Evolutionary conservation across 2,329 filamentous ascomycete genomes (phyloP), one percentile per base, ranked within the genome.

Genomic region (Sphaceloma murrayae): DNA sequence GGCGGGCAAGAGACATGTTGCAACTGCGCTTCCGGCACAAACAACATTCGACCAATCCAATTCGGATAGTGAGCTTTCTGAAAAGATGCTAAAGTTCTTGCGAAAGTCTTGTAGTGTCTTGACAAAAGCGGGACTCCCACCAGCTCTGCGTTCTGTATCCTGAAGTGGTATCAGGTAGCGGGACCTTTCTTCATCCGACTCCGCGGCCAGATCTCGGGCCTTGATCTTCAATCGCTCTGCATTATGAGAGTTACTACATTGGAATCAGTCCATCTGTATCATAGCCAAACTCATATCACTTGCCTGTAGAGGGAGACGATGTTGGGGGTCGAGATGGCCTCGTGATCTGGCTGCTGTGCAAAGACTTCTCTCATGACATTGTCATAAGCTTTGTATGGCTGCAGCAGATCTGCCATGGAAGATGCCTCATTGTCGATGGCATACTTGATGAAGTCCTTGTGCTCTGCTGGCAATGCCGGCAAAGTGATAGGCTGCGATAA

Each of bases 11-110:
- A 93, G 69, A 38, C 80, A 80, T 44, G 87, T 93, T 43, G 85
- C 77, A 1, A 89, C 85, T 1, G 84, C 80, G 38, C 82, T 88
- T 8, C 86, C 86, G 30, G 85, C 83, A 21, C 77, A 86, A 11
- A 91, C 78, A 11, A 93, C 77, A 58, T 91, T 91, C 56, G 64
- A 77, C 85, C 85, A 93, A 57, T 89, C 77, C 52, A 93, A 59
- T 38, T 89, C 85, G 21, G 70, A 70, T 19, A 93, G 66, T 0
- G 83, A 80, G 1, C 77, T 82, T 62, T 94, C 86, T 1, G 81
- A 86, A 58, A 94, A 94, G 47, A 93, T 59, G 47, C 75, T 75
- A 63, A 94, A 89, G 62, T 91, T 89, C 38, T 75, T 74, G 57
- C 79, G 77, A 54, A 91, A 94, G 21, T 85, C 78, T 36, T 74